Percentiles rank a stretch among this genome's conserved stretches.
Conservation (phyloP, 306 rosid genomes). For the Herpetospermum pedunculosum region DNA sequence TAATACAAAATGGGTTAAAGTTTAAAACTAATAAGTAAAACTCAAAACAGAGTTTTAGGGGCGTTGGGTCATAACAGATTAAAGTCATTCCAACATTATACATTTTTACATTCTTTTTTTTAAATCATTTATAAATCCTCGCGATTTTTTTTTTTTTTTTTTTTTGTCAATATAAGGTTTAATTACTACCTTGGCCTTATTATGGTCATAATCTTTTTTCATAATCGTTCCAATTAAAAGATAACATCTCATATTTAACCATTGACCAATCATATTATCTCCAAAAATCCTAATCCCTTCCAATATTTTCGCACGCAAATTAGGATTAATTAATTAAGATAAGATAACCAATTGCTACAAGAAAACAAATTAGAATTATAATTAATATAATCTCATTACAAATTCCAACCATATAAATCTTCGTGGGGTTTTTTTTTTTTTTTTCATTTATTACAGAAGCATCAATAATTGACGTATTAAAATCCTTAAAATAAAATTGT, state of each 20-base stretch:
- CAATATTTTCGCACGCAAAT: not conserved
- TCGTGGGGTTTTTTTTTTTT: no score
- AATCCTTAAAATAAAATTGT: not conserved
- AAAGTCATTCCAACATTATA: no score
- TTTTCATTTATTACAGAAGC: not conserved
- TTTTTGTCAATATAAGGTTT: no score
- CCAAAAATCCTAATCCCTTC: not conserved
- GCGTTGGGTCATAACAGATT: no score
- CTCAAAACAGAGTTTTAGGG: no score
- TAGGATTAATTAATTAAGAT: not conserved
- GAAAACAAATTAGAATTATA: not conserved
- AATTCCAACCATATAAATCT: not conserved
- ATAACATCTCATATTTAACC: not conserved
- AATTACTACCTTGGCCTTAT: no score
- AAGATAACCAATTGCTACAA: not conserved
- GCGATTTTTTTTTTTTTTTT: no score
- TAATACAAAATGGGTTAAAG: no score
- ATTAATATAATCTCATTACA: not conserved
- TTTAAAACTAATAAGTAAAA: no score
- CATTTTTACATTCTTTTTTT: no score
- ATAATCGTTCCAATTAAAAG: not conserved
- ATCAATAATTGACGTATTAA: slow-evolving; percentile 5
- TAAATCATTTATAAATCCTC: no score
- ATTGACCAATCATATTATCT: not conserved
- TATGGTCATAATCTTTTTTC: not conserved